Evolutionary conservation across 2,329 filamentous ascomycete species (phyloP).

Genomic region (Phoma sp.): DNA sequence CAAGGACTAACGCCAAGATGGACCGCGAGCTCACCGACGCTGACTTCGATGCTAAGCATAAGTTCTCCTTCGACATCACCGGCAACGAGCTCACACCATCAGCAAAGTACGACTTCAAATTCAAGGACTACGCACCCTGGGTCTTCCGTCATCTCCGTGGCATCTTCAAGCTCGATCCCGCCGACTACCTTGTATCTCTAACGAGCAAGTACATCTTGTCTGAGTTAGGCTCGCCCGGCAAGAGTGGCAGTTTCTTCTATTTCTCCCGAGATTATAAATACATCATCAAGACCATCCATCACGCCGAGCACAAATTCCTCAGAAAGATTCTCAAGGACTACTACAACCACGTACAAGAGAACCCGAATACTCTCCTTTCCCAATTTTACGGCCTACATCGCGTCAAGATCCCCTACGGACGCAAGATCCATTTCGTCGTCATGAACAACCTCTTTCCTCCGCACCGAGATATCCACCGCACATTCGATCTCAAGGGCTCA

Average conservation of each 20-base stretch:
- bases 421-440: conserved; percentile 98
- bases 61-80: conserved; percentile 98
- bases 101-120: conserved; percentile 99
- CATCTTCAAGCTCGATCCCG: conserved; percentile 89
- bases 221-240: conserved; percentile 93
- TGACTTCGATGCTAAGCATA: conserved; percentile 93
- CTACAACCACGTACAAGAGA: conserved; percentile 88
- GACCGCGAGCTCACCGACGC: conserved; percentile 87
- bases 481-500: conserved; percentile 95
- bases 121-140: conserved; percentile 99
- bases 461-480: conserved; percentile 95
- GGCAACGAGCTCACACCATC: conserved; percentile 97
- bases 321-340: conserved; percentile 87
- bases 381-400: conserved; percentile 98
- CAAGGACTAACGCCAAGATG: conserved; percentile 94
- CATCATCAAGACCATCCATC: conserved; percentile 99
- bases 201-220: conserved; percentile 99
- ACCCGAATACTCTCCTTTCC: conserved; percentile 94
- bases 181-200: conserved; percentile 96
- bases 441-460: conserved; percentile 99
- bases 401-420: conserved; percentile 96
- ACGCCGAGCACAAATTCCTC: conserved; percentile 88
- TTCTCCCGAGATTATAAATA: conserved; percentile 99
- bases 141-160: conserved; percentile 91
- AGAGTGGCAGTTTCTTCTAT: conserved; percentile 99